phyloP scores from a whole-genome alignment of 2,329 filamentous ascomycete genomes.

The Parascedosporium putredinis region DNA sequence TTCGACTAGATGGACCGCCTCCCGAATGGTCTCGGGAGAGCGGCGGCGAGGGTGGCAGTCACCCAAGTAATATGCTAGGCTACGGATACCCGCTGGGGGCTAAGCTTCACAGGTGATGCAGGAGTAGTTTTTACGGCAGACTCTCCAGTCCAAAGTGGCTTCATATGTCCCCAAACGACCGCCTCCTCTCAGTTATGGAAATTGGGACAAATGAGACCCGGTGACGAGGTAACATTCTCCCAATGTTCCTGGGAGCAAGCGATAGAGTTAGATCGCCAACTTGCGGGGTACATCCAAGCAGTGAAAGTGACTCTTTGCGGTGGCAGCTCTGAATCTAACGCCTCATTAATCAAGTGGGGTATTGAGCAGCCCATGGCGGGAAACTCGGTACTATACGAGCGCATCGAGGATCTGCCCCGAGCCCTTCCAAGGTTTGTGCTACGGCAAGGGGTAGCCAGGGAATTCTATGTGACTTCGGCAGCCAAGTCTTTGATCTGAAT shows the following conservation, averaged over 20 bases:
- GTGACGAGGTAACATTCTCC: conserved; percentile 27
- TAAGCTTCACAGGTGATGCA: conserved; percentile 53
- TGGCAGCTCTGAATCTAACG: neutral
- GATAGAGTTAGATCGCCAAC: conserved; percentile 11
- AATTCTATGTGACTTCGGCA: neutral
- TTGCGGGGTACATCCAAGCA: neutral
- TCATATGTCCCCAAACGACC: conserved; percentile 44
- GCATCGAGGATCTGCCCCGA: conserved; percentile 10
- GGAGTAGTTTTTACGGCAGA: conserved; percentile 50
- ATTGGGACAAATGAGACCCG: conserved; percentile 49
- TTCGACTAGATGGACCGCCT: conserved; percentile 47
- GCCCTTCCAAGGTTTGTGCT: conserved; percentile 15
- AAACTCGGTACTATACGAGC: conserved; percentile 10
- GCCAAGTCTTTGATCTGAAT: conserved; percentile 19
- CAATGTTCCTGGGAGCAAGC: conserved; percentile 17
- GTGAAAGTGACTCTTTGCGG: neutral
- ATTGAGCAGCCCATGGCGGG: neutral
- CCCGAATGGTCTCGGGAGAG: conserved; percentile 48
- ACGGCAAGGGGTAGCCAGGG: neutral
- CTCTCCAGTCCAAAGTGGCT: conserved; percentile 50
- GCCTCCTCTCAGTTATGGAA: conserved; percentile 50
- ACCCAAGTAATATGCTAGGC: conserved; percentile 49
- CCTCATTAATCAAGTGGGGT: neutral
- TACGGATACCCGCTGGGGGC: conserved; percentile 49
- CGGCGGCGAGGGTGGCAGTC: conserved; percentile 52